Evolutionary conservation across 805 yeast species (phyloP), one percentile per base, ranked within the genome.

Genomic region (Grigorovia jiainica): DNA sequence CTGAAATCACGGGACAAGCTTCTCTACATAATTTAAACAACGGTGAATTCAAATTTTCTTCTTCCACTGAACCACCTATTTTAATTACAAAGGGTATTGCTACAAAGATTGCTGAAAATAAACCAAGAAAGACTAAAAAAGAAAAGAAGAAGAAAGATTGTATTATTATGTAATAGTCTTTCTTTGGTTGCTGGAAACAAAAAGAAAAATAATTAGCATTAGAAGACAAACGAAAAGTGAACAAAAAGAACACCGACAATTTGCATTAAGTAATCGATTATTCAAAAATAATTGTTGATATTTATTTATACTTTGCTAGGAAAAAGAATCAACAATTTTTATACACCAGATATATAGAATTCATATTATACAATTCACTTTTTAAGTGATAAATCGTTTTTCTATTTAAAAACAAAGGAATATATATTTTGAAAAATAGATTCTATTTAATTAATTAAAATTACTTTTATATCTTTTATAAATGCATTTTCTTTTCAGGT

Each of bases 81-180:
- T n/a, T 21, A 16, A 13, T 35, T 15, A 23, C 30, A 25, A 39
- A 38, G 19, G 24, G 15, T 3, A 31, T 8, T 13, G 31, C 27
- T 18, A 27, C 24, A 7, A 35, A 15, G 30, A 38, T 15, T 24
- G 29, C 19, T 23, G 17, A 25, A 11, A n/a, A 10, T 13, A 39
- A 18, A 15, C 7, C 35, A 7, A 21, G 19, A 13, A 13, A 17
- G 16, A 13, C 36, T 18, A 46, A 39, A 16, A 41, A 27, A 5
- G 33, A 38, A 3, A 43, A 36, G 16, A 39, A 17, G 15, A 34
- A 41, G 32, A 47, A 47, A 34, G 46, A 41, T 17, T 46, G 53
- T 25, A 40, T 44, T n/a, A 41, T 50, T 23, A 48, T 50, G 52
- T 50, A 41, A 40, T 10, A n/a, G n/a, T n/a, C n/a, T n/a, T n/a